Base-by-base conservation (phyloP, 805 yeast species). In the Candida jianshihensis region DNA sequence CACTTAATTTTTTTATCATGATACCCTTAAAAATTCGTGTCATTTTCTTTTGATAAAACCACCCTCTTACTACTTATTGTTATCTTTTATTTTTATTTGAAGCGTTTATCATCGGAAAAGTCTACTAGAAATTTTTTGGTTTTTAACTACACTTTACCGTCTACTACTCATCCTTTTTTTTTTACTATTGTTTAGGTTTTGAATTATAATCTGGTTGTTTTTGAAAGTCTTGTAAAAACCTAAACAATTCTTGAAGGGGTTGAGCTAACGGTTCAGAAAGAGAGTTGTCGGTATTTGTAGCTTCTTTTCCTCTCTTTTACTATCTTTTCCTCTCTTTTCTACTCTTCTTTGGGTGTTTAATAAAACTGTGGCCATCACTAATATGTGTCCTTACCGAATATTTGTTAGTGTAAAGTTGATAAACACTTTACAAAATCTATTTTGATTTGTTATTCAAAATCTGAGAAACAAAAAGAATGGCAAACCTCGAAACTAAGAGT, bases 141-240 rank as follows among this genome's bases (percentile, higher is more conserved):
- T n/a, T n/a, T n/a, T n/a, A n/a, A n/a, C n/a, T n/a, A n/a, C n/a
- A n/a, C n/a, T n/a, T n/a, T n/a, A n/a, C n/a, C n/a, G n/a, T n/a
- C n/a, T n/a, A n/a, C n/a, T n/a, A n/a, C n/a, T n/a, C n/a, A n/a
- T n/a, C n/a, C n/a, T 14, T 8, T 20, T 30, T 20, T 29, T 29
- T 29, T 29, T 5, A 17, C 19, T 29, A 29, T 29, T 29, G 31
- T 29, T 29, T 29, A 29, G 31, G 31, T 29, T 19, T 29, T 29
- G 31, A 29, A 29, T 29, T 29, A 29, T 29, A 29, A 29, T 29
- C 22, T 18, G 31, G 31, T 29, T 29, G 31, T 29, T 29, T 29
- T 18, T 18, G 16, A n/a, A 6, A 4, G 9, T 29, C 4, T 7
- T 29, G 18, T 29, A 6, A 5, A 28, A 11, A 12, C 15, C 8